These are phyloP conservation scores for Pyrrhoderma lamaoense DNA, from an alignment of 1,284 basidiomycete genomes.

Conservation along the genomic window DNA sequence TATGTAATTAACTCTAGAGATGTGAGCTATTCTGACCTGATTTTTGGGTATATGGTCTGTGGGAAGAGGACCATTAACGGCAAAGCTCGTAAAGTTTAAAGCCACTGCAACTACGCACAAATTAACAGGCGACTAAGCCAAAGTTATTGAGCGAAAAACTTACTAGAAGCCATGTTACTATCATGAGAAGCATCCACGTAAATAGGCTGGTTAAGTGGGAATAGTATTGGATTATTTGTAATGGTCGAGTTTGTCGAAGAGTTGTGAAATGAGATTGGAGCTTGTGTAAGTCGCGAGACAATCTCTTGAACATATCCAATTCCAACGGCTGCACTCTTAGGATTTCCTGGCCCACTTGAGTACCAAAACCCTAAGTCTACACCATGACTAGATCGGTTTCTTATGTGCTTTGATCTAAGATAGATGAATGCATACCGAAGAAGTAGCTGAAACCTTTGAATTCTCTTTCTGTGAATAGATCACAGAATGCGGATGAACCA, in stretches of 20 bases:
- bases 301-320: slow-evolving; percentile 83
- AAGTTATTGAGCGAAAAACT: slow-evolving; percentile 13
- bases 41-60: slow-evolving; percentile 49
- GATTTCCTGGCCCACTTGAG: slow-evolving; percentile 50
- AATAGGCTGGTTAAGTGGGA: slow-evolving; percentile 61
- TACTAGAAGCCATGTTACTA: slow-evolving; percentile 35
- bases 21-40: slow-evolving; percentile 37
- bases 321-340: slow-evolving; percentile 50
- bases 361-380: slow-evolving; percentile 35
- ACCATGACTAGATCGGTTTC: neutral
- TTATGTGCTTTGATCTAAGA: no score
- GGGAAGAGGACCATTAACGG: slow-evolving; percentile 47
- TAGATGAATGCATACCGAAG: no score
- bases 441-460: slow-evolving; percentile 63
- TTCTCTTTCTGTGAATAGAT: slow-evolving; percentile 50
- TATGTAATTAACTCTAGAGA: neutral
- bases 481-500: slow-evolving; percentile 70
- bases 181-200: slow-evolving; percentile 86
- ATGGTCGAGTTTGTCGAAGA: slow-evolving; percentile 72
- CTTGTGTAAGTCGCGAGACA: slow-evolving; percentile 64
- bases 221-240: slow-evolving; percentile 54
- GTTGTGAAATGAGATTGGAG: slow-evolving; percentile 57
- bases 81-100: slow-evolving; percentile 55
- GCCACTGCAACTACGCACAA: slow-evolving; percentile 51
- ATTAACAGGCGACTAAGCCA: no score